Evolutionary conservation across 2,329 filamentous ascomycete genomes (phyloP).

Genomic region (Aschersonia sp.): DNA sequence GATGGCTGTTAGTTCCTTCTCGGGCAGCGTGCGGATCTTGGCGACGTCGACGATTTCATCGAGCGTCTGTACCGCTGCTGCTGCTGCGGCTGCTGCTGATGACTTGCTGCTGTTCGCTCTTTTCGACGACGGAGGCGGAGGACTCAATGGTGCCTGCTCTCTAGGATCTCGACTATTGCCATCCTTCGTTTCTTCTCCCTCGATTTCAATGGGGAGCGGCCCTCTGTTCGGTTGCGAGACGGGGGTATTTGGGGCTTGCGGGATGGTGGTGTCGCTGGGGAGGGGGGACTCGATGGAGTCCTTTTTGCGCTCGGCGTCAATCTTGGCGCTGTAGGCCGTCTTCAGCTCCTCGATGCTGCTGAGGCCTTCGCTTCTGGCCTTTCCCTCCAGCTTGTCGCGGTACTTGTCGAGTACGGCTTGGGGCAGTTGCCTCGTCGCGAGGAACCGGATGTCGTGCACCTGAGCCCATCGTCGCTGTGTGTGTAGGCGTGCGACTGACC

Average conservation of each 20-base stretch:
- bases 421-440: constrained; percentile 60
- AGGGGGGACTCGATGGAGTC: constrained; percentile 36
- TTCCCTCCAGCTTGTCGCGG: constrained; percentile 66
- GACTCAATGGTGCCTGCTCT: constrained; percentile 9
- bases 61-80: constrained; percentile 28
- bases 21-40: constrained; percentile 58
- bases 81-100: constrained; percentile 7
- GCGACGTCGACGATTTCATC: constrained; percentile 55
- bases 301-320: constrained; percentile 53
- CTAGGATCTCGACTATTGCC: not conserved
- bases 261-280: constrained; percentile 13
- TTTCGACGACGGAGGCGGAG: not conserved
- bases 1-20: constrained; percentile 70
- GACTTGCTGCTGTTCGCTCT: constrained; percentile 1
- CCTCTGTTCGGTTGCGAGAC: constrained; percentile 20
- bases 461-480: constrained; percentile 74
- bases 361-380: constrained; percentile 60
- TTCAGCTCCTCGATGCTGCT: constrained; percentile 62
- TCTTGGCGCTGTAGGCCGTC: constrained; percentile 73
- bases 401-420: constrained; percentile 70
- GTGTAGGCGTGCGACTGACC: constrained; percentile 17
- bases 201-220: constrained; percentile 11
- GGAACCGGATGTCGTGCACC: constrained; percentile 82
- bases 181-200: not conserved
- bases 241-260: constrained; percentile 20